phyloP scores from a whole-genome alignment of 2,329 filamentous ascomycete species.

The Beauveria sp. region DNA sequence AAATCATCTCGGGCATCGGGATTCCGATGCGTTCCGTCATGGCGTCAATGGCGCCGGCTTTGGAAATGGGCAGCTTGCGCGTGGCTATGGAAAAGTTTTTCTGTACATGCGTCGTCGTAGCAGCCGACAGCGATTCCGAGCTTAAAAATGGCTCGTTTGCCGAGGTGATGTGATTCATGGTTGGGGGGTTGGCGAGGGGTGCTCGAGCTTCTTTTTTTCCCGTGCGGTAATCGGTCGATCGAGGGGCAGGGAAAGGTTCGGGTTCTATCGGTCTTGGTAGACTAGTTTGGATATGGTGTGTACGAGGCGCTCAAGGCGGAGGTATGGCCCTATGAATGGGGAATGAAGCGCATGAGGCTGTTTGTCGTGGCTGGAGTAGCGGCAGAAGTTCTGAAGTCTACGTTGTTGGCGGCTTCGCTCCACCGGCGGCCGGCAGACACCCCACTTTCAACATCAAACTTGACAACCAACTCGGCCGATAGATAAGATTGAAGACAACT shows the following conservation, averaged over 20 bases:
- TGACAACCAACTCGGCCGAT: not conserved
- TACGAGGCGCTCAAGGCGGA: too few relatives aligned
- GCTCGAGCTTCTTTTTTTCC: not conserved
- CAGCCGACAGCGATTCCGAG: constrained; percentile 39
- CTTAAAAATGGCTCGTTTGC: constrained; percentile 48
- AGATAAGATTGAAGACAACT: too few relatives aligned
- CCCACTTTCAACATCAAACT: not conserved
- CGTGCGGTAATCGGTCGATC: not conserved
- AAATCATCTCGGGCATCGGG: constrained; percentile 96
- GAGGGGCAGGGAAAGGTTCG: too few relatives aligned
- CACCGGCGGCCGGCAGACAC: not conserved
- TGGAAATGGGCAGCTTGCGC: constrained; percentile 90
- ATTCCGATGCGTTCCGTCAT: constrained; percentile 76
- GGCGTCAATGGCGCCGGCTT: constrained; percentile 79
- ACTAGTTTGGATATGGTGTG: too few relatives aligned
- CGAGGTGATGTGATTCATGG: constrained; percentile 33
- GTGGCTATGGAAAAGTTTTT: constrained; percentile 67
- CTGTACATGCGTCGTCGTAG: constrained; percentile 51
- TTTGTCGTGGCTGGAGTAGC: not conserved
- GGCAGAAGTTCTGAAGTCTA: not conserved
- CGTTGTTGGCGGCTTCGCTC: too few relatives aligned
- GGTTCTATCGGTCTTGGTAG: too few relatives aligned
- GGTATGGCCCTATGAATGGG: too few relatives aligned
- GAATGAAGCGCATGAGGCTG: too few relatives aligned
- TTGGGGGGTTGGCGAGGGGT: constrained; percentile 1